Base-by-base conservation (phyloP, 441 rosid species). In the Syzygium malaccense region DNA sequence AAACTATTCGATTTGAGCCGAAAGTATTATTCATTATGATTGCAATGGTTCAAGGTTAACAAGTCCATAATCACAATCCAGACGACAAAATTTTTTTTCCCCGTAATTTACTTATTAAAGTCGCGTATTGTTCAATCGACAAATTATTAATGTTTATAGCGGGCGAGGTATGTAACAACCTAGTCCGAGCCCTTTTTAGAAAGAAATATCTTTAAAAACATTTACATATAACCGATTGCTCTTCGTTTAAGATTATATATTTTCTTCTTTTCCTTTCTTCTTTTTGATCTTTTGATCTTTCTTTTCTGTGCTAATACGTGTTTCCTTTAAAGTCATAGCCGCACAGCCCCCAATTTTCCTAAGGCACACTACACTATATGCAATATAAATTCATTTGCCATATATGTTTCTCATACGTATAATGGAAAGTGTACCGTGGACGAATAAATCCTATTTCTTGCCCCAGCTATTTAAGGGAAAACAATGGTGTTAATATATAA, bases 341-440 rank as follows among this genome's bases (percentile, higher is more conserved):
- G 12, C 78, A 32, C 78, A 2, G 78, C 25, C 26, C 14, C 48
- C 7, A 9, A 33, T 68, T 68, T 68, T 66, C 20, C 48, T 68
- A 23, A 33, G 23, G 79, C 2, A 33, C 5, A 68, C 26, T 33
- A 33, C 33, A 62, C 68, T 62, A n/a, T 3, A 62, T 14, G 68
- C 68, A 62, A 62, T n/a, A n/a, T n/a, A n/a, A 54, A 54, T 54
- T 54, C 55, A 8, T 62, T 62, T n/a, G 33, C 19, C 68, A 14
- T 0, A 7, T 62, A 62, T 62, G 68, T 62, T 62, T 62, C 33
- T 33, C 33, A 62, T 62, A 60, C 66, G 66, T 28, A 60, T 60
- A 13, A 60, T 5, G 32, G 0, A 0, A 58, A 58, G 0, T 26
- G 14, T 62, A 14, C 23, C 2, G 37, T 7, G 12, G 23, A 64